Evolutionary conservation across 352 stramenopile genomes (phyloP), one percentile per base, ranked within the genome.

Genomic region (Stramenopiles sp.): DNA sequence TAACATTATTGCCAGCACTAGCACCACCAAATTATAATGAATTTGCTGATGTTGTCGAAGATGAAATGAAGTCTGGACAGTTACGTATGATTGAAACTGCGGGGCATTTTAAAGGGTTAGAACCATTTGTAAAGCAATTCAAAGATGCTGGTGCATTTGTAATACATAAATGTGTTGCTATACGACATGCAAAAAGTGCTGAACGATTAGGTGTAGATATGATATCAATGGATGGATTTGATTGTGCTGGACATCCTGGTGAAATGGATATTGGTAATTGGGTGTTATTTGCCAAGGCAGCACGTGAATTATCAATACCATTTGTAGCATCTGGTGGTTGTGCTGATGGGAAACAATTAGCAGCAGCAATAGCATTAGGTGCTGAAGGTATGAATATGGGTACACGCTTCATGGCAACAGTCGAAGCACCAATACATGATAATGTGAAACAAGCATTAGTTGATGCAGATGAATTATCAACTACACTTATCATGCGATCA

Each of bases 91-190:
- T 86, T 0, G 83, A 86, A 79, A 86, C 83, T 20, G 83, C 83
- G 0, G 83, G 83, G n/a, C 38, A 53, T 13, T 53, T 53, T 13
- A 53, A 7, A 53, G 38, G 38, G 4, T 53, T 53, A 7, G 84
- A 83, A 73, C 83, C 83, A 1, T 86, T 79, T 63, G 82, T 86
- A 7, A 82, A 79, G 74, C 63, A 63, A 30, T 86, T 86, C 38
- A 84, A 86, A 78, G 32, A 79, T 30, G 74, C 79, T n/a, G 83
- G 83, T 30, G 38, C 86, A 31, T 82, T 85, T 0, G 81, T 78
- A 27, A 86, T 86, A 33, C 83, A 86, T 76, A 86, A 86, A 78
- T 86, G 83, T 73, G 83, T 86, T 1, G 80, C 83, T 23, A 85
- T 86, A 30, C 78, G 83, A 0, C 83, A 86, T 76, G 82, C 83